These are phyloP conservation scores for Incumbomyces delicatus DNA, from an alignment of 2,329 filamentous ascomycete genomes.

Conservation along the genomic window DNA sequence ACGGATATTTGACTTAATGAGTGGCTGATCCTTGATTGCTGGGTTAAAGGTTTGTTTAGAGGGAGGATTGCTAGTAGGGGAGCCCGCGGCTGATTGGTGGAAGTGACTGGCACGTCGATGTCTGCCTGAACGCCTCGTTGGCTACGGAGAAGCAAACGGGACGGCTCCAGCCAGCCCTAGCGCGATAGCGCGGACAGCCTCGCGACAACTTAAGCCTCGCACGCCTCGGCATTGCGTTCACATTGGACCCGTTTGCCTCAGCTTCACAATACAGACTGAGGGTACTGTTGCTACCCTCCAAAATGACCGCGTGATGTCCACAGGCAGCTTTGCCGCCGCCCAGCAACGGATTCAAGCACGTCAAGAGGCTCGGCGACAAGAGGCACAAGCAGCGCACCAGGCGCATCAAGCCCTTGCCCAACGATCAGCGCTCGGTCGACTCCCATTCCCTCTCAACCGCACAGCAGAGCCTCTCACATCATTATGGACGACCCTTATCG, in stretches of 20 bases:
- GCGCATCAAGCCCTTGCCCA: conserved; percentile 34
- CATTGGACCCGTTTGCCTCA: no score
- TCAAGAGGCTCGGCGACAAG: conserved; percentile 63
- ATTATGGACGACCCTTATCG: conserved; percentile 61
- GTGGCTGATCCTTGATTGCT: no score
- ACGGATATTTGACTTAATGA: no score
- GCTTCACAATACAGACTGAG: no score
- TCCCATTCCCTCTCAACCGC: conserved; percentile 30
- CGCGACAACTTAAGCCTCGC: no score
- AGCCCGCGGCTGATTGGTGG: neutral
- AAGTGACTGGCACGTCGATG: neutral
- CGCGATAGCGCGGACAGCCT: no score
- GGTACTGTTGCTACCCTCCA: neutral
- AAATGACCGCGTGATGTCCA: conserved; percentile 36
- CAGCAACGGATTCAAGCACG: conserved; percentile 78
- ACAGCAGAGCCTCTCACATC: conserved; percentile 32
- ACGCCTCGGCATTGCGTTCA: no score
- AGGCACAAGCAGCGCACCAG: conserved; percentile 48
- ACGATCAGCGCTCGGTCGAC: conserved; percentile 30
- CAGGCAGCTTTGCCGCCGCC: conserved; percentile 72
- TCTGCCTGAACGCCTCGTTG: neutral
- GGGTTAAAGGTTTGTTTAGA: no score
- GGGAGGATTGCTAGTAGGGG: no score
- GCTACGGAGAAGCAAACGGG: no score
- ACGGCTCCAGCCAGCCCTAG: no score